Conservation (phyloP, 805 yeast species). For the Nakazawaea ishiwadae region DNA sequence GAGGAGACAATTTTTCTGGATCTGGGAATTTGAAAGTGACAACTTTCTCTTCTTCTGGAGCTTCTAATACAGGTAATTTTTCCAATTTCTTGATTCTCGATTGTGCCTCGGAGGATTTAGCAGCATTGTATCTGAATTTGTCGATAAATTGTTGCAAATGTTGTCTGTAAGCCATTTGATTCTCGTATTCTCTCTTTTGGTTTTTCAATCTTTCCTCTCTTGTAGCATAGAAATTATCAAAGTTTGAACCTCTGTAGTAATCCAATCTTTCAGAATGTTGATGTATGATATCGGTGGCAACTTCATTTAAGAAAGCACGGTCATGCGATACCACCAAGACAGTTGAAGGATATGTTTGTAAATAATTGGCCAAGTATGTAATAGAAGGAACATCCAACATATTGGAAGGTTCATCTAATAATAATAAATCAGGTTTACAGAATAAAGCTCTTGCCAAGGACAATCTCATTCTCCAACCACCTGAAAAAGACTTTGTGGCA, state of each 20-base stretch:
- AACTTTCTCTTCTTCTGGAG: conserved; percentile 88
- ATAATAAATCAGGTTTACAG: conserved; percentile 90
- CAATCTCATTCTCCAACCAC: conserved; percentile 99
- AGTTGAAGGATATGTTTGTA: conserved; percentile 87
- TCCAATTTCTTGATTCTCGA: conserved; percentile 96
- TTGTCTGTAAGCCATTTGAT: conserved; percentile 92
- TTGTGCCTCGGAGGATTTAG: conserved; percentile 96
- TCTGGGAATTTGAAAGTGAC: conserved; percentile 91
- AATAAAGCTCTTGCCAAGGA: conserved; percentile 97
- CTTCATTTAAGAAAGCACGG: conserved; percentile 93
- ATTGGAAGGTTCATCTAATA: conserved; percentile 98
- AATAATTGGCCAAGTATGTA: conserved; percentile 84
- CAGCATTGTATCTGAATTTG: conserved; percentile 96
- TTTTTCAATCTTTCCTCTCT: conserved; percentile 93
- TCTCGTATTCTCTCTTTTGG: conserved; percentile 92
- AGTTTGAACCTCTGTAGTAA: conserved; percentile 90
- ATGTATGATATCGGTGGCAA: conserved; percentile 96
- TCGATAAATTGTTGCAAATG: conserved; percentile 95
- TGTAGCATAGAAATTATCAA: conserved; percentile 88
- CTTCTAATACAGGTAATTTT: conserved; percentile 85
- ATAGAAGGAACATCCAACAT: conserved; percentile 99
- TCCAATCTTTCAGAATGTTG: conserved; percentile 97
- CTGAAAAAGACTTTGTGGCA: conserved; percentile 90
- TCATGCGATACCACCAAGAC: conserved; percentile 97
- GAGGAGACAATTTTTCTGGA: conserved; percentile 90